Conservation (phyloP, 768 basidiomycete genomes). For the Daedalea quercina region DNA sequence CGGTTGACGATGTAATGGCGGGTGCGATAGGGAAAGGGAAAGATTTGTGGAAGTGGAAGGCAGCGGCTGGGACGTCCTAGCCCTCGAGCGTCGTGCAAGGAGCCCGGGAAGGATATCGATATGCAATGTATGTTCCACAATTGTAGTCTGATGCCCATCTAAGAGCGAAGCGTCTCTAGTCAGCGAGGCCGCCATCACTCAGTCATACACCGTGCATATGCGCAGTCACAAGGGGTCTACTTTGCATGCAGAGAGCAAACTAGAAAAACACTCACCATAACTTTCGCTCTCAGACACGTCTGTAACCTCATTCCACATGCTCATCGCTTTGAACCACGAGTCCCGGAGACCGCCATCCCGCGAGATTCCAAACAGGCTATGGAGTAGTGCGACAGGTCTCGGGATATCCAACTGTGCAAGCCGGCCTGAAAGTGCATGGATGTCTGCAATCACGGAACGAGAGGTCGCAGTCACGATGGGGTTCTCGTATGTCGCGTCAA, state of each 20-base stretch:
- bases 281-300: constrained; percentile 75
- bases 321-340: constrained; percentile 55
- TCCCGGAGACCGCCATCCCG: constrained; percentile 26
- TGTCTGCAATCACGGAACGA: no score
- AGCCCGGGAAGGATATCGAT: constrained; percentile 69
- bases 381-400: constrained; percentile 54
- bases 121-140: constrained; percentile 78
- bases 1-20: constrained; percentile 18
- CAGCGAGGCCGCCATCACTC: not conserved
- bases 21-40: constrained; percentile 14
- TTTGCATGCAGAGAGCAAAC: no score
- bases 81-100: constrained; percentile 30
- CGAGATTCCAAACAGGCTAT: constrained; percentile 44
- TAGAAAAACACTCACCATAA: constrained; percentile 46
- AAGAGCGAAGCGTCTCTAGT: not conserved
- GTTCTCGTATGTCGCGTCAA: no score
- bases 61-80: not conserved
- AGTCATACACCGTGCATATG: not conserved
- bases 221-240: not conserved
- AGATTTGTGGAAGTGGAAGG: constrained; percentile 2
- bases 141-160: constrained; percentile 71
- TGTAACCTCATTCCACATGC: constrained; percentile 69
- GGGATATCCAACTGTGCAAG: constrained; percentile 61
- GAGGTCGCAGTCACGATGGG: no score
- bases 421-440: constrained; percentile 54